phyloP scores from a whole-genome alignment of 306 rosid species.

The Trifolium pratense region DNA sequence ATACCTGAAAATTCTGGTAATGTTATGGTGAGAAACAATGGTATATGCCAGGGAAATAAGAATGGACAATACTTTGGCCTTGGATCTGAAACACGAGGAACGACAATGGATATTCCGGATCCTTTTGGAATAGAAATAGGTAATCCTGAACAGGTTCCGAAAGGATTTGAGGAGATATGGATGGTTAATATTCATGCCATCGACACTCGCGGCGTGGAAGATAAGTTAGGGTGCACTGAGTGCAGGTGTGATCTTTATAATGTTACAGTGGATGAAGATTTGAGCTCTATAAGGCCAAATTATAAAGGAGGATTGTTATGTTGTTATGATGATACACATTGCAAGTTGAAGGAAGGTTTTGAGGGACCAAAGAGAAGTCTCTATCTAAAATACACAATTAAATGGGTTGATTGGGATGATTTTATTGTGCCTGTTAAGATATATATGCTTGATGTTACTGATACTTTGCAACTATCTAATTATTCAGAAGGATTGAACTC shows the following conservation, averaged over 20 bases:
- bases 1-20: background rate
- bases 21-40: constrained; percentile 49
- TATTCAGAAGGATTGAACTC: constrained; percentile 25
- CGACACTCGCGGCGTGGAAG: constrained; percentile 69
- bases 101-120: constrained; percentile 56
- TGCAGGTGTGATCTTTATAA: constrained; percentile 75
- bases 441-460: constrained; percentile 72
- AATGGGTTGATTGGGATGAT: constrained; percentile 80
- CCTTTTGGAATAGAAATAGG: constrained; percentile 79
- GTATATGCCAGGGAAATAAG: constrained; percentile 49
- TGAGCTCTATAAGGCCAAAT: constrained; percentile 44
- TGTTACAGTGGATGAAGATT: constrained; percentile 50
- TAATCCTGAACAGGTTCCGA: constrained; percentile 59
- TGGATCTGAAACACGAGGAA: constrained; percentile 75
- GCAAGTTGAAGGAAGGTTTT: constrained; percentile 59
- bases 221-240: constrained; percentile 66
- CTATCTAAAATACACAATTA: constrained; percentile 67
- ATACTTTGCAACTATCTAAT: constrained; percentile 41
- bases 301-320: constrained; percentile 69
- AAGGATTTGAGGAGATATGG: constrained; percentile 78
- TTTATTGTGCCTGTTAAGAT: constrained; percentile 66
- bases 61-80: constrained; percentile 66
- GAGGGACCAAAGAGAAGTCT: constrained; percentile 57
- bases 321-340: constrained; percentile 62
- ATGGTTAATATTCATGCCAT: constrained; percentile 71